These are phyloP conservation scores for Claviceps spartinae DNA, from an alignment of 2,329 filamentous ascomycete species.

Conservation along the genomic window DNA sequence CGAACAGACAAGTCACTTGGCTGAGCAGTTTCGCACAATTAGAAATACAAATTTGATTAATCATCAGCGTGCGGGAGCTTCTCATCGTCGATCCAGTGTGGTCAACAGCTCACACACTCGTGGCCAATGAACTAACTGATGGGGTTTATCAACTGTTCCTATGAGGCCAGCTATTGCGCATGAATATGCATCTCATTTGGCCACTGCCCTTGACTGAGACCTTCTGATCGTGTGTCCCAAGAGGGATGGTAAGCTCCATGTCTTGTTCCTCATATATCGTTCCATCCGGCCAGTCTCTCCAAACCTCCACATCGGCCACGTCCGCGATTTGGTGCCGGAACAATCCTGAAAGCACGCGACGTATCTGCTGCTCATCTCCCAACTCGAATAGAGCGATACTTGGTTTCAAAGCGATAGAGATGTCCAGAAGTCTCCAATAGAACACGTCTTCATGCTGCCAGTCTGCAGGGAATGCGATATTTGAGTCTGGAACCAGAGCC, in stretches of 20 bases:
- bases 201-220: slow-evolving; percentile 34
- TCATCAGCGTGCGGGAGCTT: neutral
- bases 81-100: no score
- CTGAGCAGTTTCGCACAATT: no score
- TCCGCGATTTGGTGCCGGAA: slow-evolving; percentile 13
- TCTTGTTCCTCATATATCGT: slow-evolving; percentile 16
- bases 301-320: slow-evolving; percentile 44
- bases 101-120: no score
- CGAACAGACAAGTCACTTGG: neutral
- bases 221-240: slow-evolving; percentile 2
- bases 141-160: neutral
- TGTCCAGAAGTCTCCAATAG: slow-evolving; percentile 49
- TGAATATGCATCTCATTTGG: slow-evolving; percentile 30
- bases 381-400: slow-evolving; percentile 56
- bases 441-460: slow-evolving; percentile 41
- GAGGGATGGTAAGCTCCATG: slow-evolving; percentile 12
- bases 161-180: slow-evolving; percentile 3
- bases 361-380: slow-evolving; percentile 54
- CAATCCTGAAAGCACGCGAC: slow-evolving; percentile 43
- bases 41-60: neutral
- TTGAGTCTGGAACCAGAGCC: slow-evolving; percentile 51
- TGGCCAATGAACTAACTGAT: neutral
- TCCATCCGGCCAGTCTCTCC: slow-evolving; percentile 53
- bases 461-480: slow-evolving; percentile 15
- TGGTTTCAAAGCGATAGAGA: slow-evolving; percentile 36